Percentiles rank a stretch among this genome's conserved stretches.
These are phyloP conservation scores for Saturnispora diversa DNA, from an alignment of 805 yeast genomes.

Conservation along the genomic window DNA sequence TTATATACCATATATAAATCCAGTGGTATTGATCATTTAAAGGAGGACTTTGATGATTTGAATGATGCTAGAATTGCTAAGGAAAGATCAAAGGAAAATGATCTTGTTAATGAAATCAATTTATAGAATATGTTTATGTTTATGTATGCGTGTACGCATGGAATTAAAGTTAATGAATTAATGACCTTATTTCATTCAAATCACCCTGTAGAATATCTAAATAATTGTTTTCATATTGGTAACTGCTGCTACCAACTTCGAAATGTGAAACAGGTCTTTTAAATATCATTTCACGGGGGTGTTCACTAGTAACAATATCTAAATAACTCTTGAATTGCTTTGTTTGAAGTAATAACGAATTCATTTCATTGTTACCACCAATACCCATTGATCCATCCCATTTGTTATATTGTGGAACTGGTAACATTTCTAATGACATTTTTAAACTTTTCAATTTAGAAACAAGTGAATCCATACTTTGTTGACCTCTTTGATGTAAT, in stretches of 20 bases:
- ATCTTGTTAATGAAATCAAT: constrained; percentile 6
- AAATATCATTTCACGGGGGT: constrained; percentile 29
- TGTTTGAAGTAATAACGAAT: constrained; percentile 28
- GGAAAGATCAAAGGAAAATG: constrained; percentile 14
- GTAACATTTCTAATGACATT: constrained; percentile 22
- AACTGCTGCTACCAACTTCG: constrained; percentile 6
- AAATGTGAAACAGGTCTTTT: constrained; percentile 22
- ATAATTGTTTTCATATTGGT: constrained; percentile 18
- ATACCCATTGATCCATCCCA: constrained; percentile 11
- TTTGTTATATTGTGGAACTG: constrained; percentile 22
- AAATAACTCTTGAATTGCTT: constrained; percentile 27
- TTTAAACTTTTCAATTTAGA: constrained; percentile 27
- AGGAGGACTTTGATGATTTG: constrained; percentile 20
- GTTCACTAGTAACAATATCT: constrained; percentile 28
- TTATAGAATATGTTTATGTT: constrained; percentile 8
- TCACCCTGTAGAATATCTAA: constrained; percentile 25
- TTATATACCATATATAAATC: constrained; percentile 19
- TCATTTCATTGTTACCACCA: constrained; percentile 27
- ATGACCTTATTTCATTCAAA: constrained; percentile 15
- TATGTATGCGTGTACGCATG: too few relatives aligned
- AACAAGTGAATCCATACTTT: constrained; percentile 14
- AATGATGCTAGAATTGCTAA: constrained; percentile 20
- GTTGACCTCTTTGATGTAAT: constrained; percentile 13
- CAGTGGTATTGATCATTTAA: constrained; percentile 21
- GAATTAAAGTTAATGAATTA: neutral